Percentiles rank a stretch among this genome's conserved stretches.
Evolutionary conservation across 202 grass and related monocot species (phyloP).

Genomic region (Panicum virgatum): DNA sequence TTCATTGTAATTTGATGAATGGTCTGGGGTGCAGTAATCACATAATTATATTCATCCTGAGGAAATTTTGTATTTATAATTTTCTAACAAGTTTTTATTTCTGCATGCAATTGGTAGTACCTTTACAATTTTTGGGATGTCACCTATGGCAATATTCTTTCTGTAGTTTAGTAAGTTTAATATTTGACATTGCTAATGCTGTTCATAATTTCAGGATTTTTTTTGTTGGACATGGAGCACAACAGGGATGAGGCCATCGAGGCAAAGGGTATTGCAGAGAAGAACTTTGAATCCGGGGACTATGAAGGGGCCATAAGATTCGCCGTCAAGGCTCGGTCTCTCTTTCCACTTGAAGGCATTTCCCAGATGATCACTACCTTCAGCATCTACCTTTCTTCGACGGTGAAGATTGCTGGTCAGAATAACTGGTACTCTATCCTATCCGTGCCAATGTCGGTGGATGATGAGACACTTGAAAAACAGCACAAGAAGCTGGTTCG

Average conservation of each 20-base stretch:
- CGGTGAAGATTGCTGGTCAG: slow-evolving; percentile 47
- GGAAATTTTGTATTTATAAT: no score
- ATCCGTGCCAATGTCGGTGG: slow-evolving; percentile 41
- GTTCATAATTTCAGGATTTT: background rate
- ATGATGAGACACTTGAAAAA: slow-evolving; percentile 49
- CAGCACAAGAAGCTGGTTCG: slow-evolving; percentile 44
- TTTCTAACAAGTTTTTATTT: no score
- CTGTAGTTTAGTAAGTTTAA: background rate
- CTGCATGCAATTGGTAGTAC: no score
- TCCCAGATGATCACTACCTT: slow-evolving; percentile 60
- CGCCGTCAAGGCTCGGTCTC: slow-evolving; percentile 64
- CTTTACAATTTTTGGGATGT: no score
- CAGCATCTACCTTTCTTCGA: slow-evolving; percentile 55
- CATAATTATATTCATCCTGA: no score
- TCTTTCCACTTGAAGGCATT: slow-evolving; percentile 75
- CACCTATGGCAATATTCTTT: no score
- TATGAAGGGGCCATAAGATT: slow-evolving; percentile 59
- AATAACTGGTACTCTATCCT: slow-evolving; percentile 74
- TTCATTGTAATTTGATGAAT: no score
- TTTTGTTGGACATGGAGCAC: slow-evolving; percentile 52
- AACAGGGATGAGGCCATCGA: slow-evolving; percentile 73
- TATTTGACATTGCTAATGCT: background rate
- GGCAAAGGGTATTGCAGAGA: slow-evolving; percentile 62
- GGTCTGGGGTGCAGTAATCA: no score
- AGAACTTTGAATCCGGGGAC: slow-evolving; percentile 54